Evolutionary conservation across 2,329 filamentous ascomycete genomes (phyloP).

Genomic region (Aureobasidium zeae): DNA sequence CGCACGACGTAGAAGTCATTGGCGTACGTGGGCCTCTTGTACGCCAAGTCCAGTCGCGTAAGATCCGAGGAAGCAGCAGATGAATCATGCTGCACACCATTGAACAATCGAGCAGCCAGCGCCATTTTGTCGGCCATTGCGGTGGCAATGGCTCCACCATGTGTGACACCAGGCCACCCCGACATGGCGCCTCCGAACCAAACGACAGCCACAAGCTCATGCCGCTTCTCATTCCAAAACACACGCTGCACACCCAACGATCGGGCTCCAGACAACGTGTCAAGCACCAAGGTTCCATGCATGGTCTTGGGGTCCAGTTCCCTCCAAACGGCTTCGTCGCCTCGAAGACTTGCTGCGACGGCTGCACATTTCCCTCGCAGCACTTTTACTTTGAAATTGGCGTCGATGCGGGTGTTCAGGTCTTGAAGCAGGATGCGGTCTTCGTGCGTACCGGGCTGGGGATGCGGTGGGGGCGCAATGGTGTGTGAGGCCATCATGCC

Average conservation of each 20-base stretch:
- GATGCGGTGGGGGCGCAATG: slow-evolving; percentile 37
- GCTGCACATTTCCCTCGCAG: slow-evolving; percentile 36
- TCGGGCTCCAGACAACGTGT: slow-evolving; percentile 30
- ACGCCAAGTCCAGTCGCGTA: slow-evolving; percentile 44
- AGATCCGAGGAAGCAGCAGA: slow-evolving; percentile 24
- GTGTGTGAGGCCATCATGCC: slow-evolving; percentile 35
- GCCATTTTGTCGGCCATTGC: slow-evolving; percentile 60
- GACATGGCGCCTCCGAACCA: slow-evolving; percentile 56
- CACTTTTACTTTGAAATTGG: slow-evolving; percentile 41
- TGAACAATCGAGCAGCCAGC: slow-evolving; percentile 51
- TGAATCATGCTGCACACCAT: slow-evolving; percentile 2
- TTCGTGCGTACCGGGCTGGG: slow-evolving; percentile 31
- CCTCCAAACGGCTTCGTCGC: slow-evolving; percentile 15
- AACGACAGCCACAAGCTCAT: slow-evolving; percentile 54
- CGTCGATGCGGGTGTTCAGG: slow-evolving; percentile 36
- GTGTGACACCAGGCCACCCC: slow-evolving; percentile 63
- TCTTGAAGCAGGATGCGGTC: slow-evolving; percentile 35
- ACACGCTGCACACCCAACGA: slow-evolving; percentile 47
- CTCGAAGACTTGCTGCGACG: slow-evolving; percentile 20
- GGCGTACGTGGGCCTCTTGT: slow-evolving; percentile 51
- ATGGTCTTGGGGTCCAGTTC: slow-evolving; percentile 12
- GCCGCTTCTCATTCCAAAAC: slow-evolving; percentile 52
- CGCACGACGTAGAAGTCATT: slow-evolving; percentile 56
- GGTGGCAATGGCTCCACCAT: slow-evolving; percentile 62
- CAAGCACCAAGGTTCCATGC: slow-evolving; percentile 1